Evolutionary conservation across 495 filamentous ascomycete species (phyloP), one percentile per base, ranked within the genome.

Genomic region (Recurvomyces mirabilis): DNA sequence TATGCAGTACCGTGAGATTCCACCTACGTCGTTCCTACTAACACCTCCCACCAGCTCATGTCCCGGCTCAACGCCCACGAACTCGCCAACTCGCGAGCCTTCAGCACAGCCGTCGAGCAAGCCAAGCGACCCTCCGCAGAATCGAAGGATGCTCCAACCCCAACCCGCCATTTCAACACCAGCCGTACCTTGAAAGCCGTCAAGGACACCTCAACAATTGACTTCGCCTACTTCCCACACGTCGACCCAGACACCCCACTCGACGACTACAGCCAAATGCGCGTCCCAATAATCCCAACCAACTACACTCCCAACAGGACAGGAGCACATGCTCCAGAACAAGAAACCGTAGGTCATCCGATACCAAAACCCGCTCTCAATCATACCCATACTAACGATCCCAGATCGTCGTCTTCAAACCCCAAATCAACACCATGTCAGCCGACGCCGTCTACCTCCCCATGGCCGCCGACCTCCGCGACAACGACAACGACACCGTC

Each of bases 391-490:
- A 13, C 20, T 28, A 5, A 34, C 18, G 15, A 29, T 13, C 22
- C 31, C 20, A 38, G 36, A 9, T 6, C 9, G 38, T 39, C 42
- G 67, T 67, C 52, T 73, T 75, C 65, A 71, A 68, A 48, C 71
- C 76, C 24, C 63, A 70, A 59, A 77, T 81, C 58, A 65, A 67
- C 55, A 74, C 74, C 11, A 68, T 72, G 22, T 60, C 70, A 50
- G 69, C 66, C 29, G 63, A 69, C 43, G 64, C 68, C 28, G 64
- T 71, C 17, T 72, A 75, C 52, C 69, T 56, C 12, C 59, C 65
- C 15, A 73, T 79, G 70, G 65, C 64, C 38, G 77, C 79, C 51
- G n/a, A n/a, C n/a, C n/a, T n/a, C n/a, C n/a, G n/a, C n/a, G 69
- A 77, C 15, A 65, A 69, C 20, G 77, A 81, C 54, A 78, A 76